A percentile compares a stretch with the other conserved stretches of the same genome.
Evolutionary conservation across 108 stramenopile species (phyloP).

Genomic region (Nitzschia inconspicua): DNA sequence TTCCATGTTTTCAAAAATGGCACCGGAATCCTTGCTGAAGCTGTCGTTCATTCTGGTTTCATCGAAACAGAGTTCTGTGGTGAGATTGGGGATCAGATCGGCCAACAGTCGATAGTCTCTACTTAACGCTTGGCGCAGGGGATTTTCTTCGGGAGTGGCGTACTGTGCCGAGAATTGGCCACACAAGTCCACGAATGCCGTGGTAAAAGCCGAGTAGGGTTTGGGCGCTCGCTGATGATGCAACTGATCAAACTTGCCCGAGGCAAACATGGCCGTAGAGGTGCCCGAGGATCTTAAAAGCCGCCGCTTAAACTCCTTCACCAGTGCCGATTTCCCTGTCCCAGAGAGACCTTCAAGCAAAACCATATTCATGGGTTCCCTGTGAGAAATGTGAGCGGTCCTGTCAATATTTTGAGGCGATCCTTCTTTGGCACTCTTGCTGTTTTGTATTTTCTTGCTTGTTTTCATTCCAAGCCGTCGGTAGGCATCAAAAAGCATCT

Average conservation of each 20-base stretch:
- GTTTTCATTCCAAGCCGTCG: no score
- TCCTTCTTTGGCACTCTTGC: no score
- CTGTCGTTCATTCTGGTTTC: not conserved
- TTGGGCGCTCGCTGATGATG: not conserved
- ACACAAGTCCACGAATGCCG: constrained; percentile 16
- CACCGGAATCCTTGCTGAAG: not conserved
- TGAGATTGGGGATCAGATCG: constrained; percentile 12
- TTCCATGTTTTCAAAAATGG: not conserved
- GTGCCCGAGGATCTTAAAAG: not conserved
- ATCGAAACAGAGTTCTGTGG: not conserved
- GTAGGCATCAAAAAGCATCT: no score
- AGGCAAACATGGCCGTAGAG: not conserved
- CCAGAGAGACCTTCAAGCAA: constrained; percentile 8
- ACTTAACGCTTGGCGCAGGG: constrained; percentile 2
- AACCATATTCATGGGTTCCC: not conserved
- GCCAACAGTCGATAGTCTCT: not conserved
- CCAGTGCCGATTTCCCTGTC: constrained; percentile 22
- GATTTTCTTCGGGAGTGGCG: no score
- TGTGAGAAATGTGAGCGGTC: not conserved
- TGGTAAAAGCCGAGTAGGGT: constrained; percentile 22
- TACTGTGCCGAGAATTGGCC: not conserved
- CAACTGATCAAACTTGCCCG: constrained; percentile 21
- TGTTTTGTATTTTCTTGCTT: no score
- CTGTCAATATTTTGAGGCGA: not conserved
- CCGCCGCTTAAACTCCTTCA: not conserved